Evolutionary conservation across 257 asterid species (phyloP).

Genomic region (Marsdenia floribunda): DNA sequence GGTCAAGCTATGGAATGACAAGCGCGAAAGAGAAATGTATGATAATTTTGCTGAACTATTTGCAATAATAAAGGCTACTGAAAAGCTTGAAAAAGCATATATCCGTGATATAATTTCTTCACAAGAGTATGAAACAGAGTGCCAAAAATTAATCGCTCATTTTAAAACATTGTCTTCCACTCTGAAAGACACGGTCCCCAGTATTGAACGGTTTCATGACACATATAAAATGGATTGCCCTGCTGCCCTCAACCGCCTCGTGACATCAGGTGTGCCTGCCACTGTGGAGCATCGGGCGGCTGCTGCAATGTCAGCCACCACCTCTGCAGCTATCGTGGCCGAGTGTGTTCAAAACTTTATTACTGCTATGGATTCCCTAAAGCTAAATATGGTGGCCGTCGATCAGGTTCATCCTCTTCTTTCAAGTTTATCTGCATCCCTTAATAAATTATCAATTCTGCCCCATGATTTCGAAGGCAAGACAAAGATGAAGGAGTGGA

Average conservation of each 20-base stretch:
- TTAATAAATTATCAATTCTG: slow-evolving; percentile 68
- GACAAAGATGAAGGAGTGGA: slow-evolving; percentile 93
- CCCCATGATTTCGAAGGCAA: slow-evolving; percentile 94
- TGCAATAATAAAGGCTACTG: slow-evolving; percentile 84
- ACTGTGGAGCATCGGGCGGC: slow-evolving; percentile 87
- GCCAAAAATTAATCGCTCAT: slow-evolving; percentile 77
- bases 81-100: slow-evolving; percentile 89
- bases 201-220: slow-evolving; percentile 75
- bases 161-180: slow-evolving; percentile 77
- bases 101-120: slow-evolving; percentile 70
- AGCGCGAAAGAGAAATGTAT: slow-evolving; percentile 95
- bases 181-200: slow-evolving; percentile 71
- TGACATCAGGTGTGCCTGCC: slow-evolving; percentile 87
- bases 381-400: slow-evolving; percentile 85
- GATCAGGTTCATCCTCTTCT: slow-evolving; percentile 93
- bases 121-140: slow-evolving; percentile 64
- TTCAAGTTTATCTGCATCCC: slow-evolving; percentile 69
- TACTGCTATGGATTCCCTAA: slow-evolving; percentile 88
- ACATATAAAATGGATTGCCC: slow-evolving; percentile 84
- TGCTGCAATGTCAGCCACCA: slow-evolving; percentile 36
- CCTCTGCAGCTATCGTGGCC: slow-evolving; percentile 83
- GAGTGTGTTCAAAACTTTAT: slow-evolving; percentile 91
- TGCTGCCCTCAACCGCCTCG: slow-evolving; percentile 71
- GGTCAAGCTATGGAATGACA: slow-evolving; percentile 97
- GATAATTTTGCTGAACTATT: slow-evolving; percentile 85